Conservation (phyloP, 768 basidiomycete species). For the Kwoniella botswanensis region DNA sequence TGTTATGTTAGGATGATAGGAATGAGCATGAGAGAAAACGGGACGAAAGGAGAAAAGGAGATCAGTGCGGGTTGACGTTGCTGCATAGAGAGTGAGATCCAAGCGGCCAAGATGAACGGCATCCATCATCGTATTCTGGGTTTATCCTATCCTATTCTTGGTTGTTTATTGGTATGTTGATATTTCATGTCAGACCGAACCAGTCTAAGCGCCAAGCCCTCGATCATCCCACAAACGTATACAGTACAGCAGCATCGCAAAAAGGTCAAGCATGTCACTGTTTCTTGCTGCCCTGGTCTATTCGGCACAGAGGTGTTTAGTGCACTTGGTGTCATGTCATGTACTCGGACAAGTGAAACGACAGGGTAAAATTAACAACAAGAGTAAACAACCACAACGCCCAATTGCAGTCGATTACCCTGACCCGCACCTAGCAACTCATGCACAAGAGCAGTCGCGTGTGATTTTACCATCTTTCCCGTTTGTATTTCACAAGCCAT, state of each 20-base stretch:
- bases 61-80: background rate
- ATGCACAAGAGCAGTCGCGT: too few species aligned
- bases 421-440: too few species aligned
- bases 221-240: background rate
- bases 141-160: too few species aligned
- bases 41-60: background rate
- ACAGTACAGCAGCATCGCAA: background rate
- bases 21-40: background rate
- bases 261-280: background rate
- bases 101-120: background rate
- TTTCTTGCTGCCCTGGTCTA: constrained; percentile 4
- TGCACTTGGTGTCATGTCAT: background rate
- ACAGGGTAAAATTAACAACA: background rate
- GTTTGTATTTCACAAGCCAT: too few species aligned
- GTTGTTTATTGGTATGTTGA: too few species aligned
- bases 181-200: constrained; percentile 1
- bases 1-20: too few species aligned
- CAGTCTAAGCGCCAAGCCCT: constrained; percentile 24
- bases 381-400: background rate
- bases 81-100: background rate
- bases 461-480: too few species aligned
- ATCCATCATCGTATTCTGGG: background rate
- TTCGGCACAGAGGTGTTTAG: background rate
- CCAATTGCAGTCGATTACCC: too few species aligned
- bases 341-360: background rate